Evolutionary conservation across 352 stramenopile genomes (phyloP), one percentile per base, ranked within the genome.

Genomic region (Globisporangium echinulatum): DNA sequence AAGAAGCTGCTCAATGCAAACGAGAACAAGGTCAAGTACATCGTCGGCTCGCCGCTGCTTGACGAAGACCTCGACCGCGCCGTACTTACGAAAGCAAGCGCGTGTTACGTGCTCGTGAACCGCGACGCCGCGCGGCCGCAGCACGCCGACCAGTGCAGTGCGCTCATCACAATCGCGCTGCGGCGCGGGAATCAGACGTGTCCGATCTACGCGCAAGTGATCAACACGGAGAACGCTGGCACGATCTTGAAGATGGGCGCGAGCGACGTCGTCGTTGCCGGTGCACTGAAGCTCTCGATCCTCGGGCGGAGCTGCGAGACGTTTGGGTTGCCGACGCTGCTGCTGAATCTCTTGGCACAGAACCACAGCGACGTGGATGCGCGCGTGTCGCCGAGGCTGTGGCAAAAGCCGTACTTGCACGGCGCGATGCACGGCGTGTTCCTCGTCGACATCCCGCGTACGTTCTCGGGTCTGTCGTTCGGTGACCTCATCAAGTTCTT

Each of bases 1-100:
- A 88, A 86, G 58, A 90, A 88, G 60, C 71, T 91, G 19, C 64
- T 93, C n/a, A 86, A 92, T 52, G 49, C 61, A 3, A 66, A 90
- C 13, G 86, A 92, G 25, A 87, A 71, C 55, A 91, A 88, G 43
- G 79, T 88, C 25, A 84, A 90, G 56, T 96, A 96, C 56, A 82
- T 96, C 33, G 81, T 92, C 25, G 86, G 86, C 0, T 93, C 75
- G 0, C 82, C 85, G 0, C 76, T 94, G 73, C 71, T 88, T 7
- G 83, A 94, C 44, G 74, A 89, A 54, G 84, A 96, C 48, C 66
- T 96, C 14, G 66, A 71, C 0, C 79, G 84, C 36, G 85, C 79
- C 5, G 69, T 84, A 9, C 52, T 92, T 19, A 64, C 73, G 17
- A 64, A 68, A 48, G 77, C 75, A 2, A 81, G 71, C 17, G 79